Evolutionary conservation across 2,329 filamentous ascomycete genomes (phyloP).

Genomic region (Curvularia hawaiiensis): DNA sequence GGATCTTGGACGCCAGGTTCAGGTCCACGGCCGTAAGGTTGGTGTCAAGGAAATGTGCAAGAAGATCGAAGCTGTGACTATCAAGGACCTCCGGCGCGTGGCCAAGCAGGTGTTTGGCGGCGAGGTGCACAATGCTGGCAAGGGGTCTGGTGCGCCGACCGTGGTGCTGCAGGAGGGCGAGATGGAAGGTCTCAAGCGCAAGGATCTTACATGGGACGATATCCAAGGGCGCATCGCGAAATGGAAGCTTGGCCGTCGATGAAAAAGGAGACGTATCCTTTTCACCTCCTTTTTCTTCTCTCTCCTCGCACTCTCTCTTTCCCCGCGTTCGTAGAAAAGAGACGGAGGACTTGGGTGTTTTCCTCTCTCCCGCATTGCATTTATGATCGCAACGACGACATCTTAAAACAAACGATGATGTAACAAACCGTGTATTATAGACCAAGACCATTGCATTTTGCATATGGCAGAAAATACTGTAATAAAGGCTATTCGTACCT

Average conservation of each 20-base stretch:
- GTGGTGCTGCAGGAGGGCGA: slow-evolving; percentile 94
- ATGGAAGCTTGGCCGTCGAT: slow-evolving; percentile 78
- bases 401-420: background rate
- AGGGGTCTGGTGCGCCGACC: slow-evolving; percentile 85
- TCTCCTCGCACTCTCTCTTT: background rate
- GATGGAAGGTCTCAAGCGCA: slow-evolving; percentile 69
- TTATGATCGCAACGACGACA: background rate
- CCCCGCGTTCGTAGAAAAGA: background rate
- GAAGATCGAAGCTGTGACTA: slow-evolving; percentile 80
- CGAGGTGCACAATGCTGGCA: slow-evolving; percentile 72
- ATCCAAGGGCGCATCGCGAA: slow-evolving; percentile 84
- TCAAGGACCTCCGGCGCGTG: slow-evolving; percentile 80
- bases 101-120: slow-evolving; percentile 80
- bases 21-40: slow-evolving; percentile 93
- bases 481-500: background rate
- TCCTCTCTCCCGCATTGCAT: background rate
- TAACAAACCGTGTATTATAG: background rate
- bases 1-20: slow-evolving; percentile 91
- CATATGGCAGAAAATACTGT: background rate
- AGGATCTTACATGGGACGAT: slow-evolving; percentile 79
- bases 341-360: background rate
- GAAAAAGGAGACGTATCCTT: background rate
- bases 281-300: background rate
- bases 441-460: background rate
- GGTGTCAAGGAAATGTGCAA: slow-evolving; percentile 92